Conservation (phyloP, 148 eudicot genomes). For the Rhododendron henanense region DNA sequence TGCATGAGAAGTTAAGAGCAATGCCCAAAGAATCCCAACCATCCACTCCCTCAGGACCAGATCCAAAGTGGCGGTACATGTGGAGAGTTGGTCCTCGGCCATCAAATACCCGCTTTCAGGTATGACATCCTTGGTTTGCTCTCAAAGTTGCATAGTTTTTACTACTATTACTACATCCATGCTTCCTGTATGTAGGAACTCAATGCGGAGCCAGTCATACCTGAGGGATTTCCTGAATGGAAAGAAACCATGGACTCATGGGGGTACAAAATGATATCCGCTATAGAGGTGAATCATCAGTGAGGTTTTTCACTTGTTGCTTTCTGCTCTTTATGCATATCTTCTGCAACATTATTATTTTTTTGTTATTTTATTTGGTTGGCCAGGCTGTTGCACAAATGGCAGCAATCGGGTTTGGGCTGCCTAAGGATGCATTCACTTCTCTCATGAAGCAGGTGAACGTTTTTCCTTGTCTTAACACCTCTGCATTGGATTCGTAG, state of each 20-base stretch:
- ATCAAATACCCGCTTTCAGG: conserved; percentile 66
- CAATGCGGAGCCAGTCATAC: conserved; percentile 95
- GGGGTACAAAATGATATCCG: conserved; percentile 89
- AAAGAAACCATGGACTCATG: conserved; percentile 92
- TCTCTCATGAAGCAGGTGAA: conserved; percentile 81
- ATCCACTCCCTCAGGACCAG: conserved; percentile 76
- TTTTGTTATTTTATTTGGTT: neutral
- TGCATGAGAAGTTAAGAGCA: conserved; percentile 58
- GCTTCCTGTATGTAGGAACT: conserved; percentile 43
- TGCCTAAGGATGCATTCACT: conserved; percentile 86
- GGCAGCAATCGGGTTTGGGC: conserved; percentile 90
- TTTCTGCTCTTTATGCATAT: neutral
- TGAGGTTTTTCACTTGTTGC: conserved; percentile 4
- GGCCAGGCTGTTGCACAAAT: conserved; percentile 84
- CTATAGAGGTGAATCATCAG: conserved; percentile 57
- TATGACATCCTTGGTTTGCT: conserved; percentile 11
- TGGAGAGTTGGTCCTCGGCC: conserved; percentile 98
- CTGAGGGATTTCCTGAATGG: conserved; percentile 90
- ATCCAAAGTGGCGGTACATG: conserved; percentile 98
- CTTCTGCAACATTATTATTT: neutral
- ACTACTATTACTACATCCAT: neutral
- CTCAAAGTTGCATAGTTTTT: neutral
- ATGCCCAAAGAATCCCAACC: conserved; percentile 70
- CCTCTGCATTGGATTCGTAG: neutral
- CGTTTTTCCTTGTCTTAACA: neutral